Conservation (phyloP, 495 filamentous ascomycete genomes). For the Oleoguttula mirabilis region DNA sequence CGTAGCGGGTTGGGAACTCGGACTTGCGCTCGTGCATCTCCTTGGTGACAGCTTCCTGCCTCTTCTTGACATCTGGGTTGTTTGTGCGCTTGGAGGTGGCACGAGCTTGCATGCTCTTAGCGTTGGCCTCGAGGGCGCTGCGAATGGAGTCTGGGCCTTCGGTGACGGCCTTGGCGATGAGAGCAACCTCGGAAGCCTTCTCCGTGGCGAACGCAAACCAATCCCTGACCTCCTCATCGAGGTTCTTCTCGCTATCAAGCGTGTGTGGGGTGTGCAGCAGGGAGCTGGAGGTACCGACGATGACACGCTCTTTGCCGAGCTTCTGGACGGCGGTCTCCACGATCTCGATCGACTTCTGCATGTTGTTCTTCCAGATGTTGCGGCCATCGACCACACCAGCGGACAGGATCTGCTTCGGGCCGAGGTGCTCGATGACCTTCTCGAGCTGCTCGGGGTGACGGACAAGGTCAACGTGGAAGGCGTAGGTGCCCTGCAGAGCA, state of each 20-base stretch:
- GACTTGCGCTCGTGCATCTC: constrained; percentile 87
- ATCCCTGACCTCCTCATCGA: constrained; percentile 78
- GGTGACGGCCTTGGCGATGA: constrained; percentile 93
- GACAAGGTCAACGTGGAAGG: constrained; percentile 88
- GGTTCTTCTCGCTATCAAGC: constrained; percentile 91
- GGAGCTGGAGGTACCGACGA: constrained; percentile 91
- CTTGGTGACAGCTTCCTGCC: constrained; percentile 72
- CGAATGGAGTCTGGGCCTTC: constrained; percentile 76
- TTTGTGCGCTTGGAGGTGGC: constrained; percentile 88
- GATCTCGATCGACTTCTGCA: constrained; percentile 76
- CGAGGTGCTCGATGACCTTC: constrained; percentile 59
- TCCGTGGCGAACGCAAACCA: constrained; percentile 98
- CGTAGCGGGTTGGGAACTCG: constrained; percentile 66
- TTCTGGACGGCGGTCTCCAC: constrained; percentile 82
- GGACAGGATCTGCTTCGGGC: constrained; percentile 77
- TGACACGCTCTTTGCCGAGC: constrained; percentile 89
- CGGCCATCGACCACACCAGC: constrained; percentile 93
- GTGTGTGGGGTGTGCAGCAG: constrained; percentile 97
- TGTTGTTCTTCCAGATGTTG: constrained; percentile 99
- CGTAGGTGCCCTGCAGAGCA: constrained; percentile 55
- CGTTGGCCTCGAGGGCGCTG: constrained; percentile 83
- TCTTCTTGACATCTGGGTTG: constrained; percentile 88
- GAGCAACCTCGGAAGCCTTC: constrained; percentile 81
- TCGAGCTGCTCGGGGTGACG: constrained; percentile 94
- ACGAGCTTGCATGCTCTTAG: constrained; percentile 76